A percentile compares a stretch with the other conserved stretches of the same genome.
Conservation (phyloP, 1,284 basidiomycete genomes). For the Ustilago curta region DNA sequence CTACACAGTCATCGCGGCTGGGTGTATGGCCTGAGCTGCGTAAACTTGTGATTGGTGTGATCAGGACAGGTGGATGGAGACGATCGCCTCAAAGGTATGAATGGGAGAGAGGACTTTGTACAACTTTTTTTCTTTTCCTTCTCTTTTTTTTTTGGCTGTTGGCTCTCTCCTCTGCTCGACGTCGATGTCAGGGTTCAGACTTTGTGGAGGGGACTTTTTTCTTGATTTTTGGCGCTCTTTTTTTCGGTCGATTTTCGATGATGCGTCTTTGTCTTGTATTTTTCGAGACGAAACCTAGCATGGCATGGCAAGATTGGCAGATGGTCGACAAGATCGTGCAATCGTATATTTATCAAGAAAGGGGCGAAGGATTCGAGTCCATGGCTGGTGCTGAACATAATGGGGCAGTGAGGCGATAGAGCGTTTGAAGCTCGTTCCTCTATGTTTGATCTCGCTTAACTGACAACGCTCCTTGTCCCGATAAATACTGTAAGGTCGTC, state of each 20-base stretch:
- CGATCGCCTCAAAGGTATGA: not conserved
- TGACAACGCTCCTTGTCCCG: not conserved
- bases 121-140: too few relatives aligned
- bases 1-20: too few relatives aligned
- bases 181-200: not conserved
- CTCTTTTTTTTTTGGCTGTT: not conserved
- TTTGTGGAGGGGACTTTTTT: slow-evolving; percentile 2
- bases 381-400: too few relatives aligned
- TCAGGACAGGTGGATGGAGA: not conserved
- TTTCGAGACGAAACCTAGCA: too few relatives aligned
- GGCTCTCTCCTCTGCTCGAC: not conserved
- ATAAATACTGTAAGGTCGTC: too few relatives aligned
- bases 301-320: too few relatives aligned
- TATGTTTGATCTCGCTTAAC: not conserved
- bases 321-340: too few relatives aligned
- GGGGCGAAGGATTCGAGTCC: too few relatives aligned
- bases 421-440: not conserved
- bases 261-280: not conserved
- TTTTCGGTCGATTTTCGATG: not conserved
- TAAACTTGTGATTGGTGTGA: not conserved
- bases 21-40: too few relatives aligned
- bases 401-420: not conserved
- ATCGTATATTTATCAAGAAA: too few relatives aligned
- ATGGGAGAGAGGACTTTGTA: too few relatives aligned
- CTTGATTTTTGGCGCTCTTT: not conserved